Evolutionary conservation across 1,284 basidiomycete species (phyloP), one percentile per base, ranked within the genome.

Genomic region (Fomes fomentarius): DNA sequence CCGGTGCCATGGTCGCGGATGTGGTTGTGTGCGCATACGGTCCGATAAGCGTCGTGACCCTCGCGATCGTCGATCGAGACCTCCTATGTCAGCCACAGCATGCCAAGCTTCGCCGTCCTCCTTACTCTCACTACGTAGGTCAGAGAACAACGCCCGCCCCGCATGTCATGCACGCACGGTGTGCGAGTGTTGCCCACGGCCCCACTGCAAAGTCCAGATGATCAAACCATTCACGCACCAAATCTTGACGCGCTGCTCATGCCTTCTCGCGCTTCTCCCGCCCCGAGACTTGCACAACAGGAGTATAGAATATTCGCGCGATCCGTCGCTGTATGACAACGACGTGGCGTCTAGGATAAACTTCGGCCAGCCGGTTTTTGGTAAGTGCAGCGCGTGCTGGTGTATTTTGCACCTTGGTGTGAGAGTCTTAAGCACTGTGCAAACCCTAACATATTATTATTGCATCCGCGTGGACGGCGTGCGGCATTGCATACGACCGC

Each of bases 241-340:
- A 40, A 21, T 40, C 35, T 35, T 30, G 30, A 31, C 34, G 45
- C 40, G 33, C 26, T 19, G 34, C 25, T 47, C 39, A 50, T 55
- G 57, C 43, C 53, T 50, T 47, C 34, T 5, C 47, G 24, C 35
- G 25, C 47, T 56, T 59, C 51, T 59, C 54, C 54, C 48, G 50
- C 57, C 8, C 51, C 54, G 51, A 59, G 50, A 25, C 34, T 38
- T 53, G 51, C 47, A 41, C 54, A 38, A 42, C 11, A 45, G 42
- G 47, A 26, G 42, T 43, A 42, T 25, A 12, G 45, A 47, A 46
- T 28, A 24, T 54, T 60, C 58, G 48, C 54, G 58, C 58, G 58
- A 51, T 54, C 30, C 28, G 48, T 60, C 54, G 54, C 58, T 33
- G 45, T 34, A 46, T 48, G 54, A 38, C 48, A 53, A 45, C 15